phyloP scores from a whole-genome alignment of 257 asterid genomes.

The Solanum piurae region DNA sequence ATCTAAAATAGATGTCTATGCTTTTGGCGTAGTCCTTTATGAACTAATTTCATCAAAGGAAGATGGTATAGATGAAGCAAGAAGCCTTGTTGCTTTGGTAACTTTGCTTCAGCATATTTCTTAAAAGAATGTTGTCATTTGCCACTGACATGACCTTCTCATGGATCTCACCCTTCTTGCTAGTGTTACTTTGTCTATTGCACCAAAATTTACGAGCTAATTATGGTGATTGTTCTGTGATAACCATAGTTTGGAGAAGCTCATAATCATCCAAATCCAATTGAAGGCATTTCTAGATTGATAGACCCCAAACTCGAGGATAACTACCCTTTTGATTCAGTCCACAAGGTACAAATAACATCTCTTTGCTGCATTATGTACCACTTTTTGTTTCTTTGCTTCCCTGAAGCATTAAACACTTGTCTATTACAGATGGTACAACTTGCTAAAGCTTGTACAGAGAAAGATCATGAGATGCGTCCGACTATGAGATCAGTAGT shows the following conservation, averaged over 20 bases:
- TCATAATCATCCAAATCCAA: slow-evolving; percentile 45
- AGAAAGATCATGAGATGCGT: slow-evolving; percentile 66
- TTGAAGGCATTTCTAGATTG: slow-evolving; percentile 37
- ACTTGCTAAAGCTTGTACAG: slow-evolving; percentile 80
- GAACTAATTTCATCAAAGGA: slow-evolving; percentile 78
- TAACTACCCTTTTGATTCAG: slow-evolving; percentile 54
- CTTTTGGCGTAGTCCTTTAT: slow-evolving; percentile 82
- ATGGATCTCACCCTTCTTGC: neutral
- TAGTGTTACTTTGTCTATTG: neutral
- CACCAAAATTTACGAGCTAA: neutral
- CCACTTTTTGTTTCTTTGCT: neutral
- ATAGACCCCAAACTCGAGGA: slow-evolving; percentile 75
- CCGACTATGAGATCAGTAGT: slow-evolving; percentile 83
- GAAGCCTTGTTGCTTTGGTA: slow-evolving; percentile 75
- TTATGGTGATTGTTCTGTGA: neutral
- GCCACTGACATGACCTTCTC: neutral
- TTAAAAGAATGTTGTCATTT: neutral
- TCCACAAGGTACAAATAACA: slow-evolving; percentile 37
- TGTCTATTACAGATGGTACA: slow-evolving; percentile 44
- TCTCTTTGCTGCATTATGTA: neutral
- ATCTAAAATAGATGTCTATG: slow-evolving; percentile 85
- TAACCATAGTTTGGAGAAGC: slow-evolving; percentile 62
- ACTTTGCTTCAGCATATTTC: slow-evolving; percentile 4
- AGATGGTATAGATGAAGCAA: slow-evolving; percentile 46
- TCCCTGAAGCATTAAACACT: neutral